phyloP scores from a whole-genome alignment of 2,329 filamentous ascomycete species.

The Macroventuria anomochaeta region DNA sequence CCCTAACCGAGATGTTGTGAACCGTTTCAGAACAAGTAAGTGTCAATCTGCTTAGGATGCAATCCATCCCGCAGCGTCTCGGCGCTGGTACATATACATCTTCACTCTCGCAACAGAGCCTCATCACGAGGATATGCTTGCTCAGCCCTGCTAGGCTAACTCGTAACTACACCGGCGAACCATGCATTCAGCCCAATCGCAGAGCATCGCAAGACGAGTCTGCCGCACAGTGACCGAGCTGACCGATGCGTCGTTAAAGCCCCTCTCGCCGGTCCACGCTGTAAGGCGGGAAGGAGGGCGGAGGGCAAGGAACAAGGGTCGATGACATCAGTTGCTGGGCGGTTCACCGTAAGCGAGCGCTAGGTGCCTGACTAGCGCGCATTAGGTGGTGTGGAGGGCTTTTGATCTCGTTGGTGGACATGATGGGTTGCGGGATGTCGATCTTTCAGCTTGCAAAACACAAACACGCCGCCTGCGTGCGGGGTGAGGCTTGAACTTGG shows the following conservation, averaged over 20 bases:
- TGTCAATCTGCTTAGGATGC: not conserved
- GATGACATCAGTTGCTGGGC: constrained; percentile 12
- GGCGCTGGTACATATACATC: not conserved
- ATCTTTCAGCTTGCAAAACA: not conserved
- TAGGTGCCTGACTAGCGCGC: constrained; percentile 15
- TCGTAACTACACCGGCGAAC: constrained; percentile 8
- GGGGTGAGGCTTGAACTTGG: not conserved
- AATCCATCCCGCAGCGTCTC: not conserved
- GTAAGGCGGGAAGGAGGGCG: not conserved
- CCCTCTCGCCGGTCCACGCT: constrained; percentile 6
- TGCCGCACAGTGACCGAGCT: not conserved
- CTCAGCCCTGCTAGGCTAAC: constrained; percentile 16
- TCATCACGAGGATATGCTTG: constrained; percentile 11
- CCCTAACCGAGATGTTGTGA: constrained; percentile 1
- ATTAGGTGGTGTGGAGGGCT: not conserved
- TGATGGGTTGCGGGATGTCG: not conserved
- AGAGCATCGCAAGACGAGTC: not conserved
- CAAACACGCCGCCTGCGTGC: not conserved
- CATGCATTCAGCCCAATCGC: not conserved
- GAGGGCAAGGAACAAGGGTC: not conserved
- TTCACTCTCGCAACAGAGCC: not conserved
- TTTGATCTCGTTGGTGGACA: constrained; percentile 6
- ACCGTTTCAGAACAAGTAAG: not conserved
- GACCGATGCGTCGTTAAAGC: not conserved
- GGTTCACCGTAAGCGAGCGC: constrained; percentile 9